Percentiles rank a stretch among this genome's conserved stretches.
phyloP scores from a whole-genome alignment of 495 filamentous ascomycete genomes.

The Echria macrotheca region DNA sequence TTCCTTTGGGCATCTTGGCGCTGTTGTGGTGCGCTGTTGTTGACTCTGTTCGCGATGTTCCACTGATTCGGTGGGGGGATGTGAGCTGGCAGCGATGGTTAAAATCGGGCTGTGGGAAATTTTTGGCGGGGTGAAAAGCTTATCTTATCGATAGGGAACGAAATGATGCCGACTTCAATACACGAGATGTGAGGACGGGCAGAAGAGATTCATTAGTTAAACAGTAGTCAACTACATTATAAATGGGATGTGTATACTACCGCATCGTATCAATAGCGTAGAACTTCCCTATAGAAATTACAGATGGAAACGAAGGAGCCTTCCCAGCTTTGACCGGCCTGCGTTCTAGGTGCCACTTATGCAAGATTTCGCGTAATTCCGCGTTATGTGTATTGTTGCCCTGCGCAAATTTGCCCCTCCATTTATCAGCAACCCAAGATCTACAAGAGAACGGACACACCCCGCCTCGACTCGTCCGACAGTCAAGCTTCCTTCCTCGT shows the following conservation, averaged over 20 bases:
- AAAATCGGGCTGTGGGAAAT: constrained; percentile 25
- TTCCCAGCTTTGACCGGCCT: not conserved
- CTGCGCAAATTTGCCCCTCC: constrained; percentile 42
- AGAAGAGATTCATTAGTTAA: too few species aligned
- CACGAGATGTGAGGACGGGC: not conserved
- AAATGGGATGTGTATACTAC: too few species aligned
- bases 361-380: too few species aligned
- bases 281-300: too few species aligned
- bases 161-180: not conserved
- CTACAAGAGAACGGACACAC: not conserved
- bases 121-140: constrained; percentile 40
- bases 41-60: not conserved
- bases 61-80: not conserved
- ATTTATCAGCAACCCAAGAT: constrained; percentile 21
- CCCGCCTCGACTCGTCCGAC: constrained; percentile 5
- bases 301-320: not conserved
- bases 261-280: too few species aligned
- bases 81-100: not conserved
- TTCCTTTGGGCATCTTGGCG: constrained; percentile 69
- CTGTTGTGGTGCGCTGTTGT: not conserved
- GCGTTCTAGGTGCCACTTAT: too few species aligned
- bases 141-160: constrained; percentile 26
- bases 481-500: not conserved
- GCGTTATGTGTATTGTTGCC: too few species aligned
- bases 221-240: too few species aligned